phyloP scores from a whole-genome alignment of 148 eudicot genomes.

The Fagopyrum homotropicum region DNA sequence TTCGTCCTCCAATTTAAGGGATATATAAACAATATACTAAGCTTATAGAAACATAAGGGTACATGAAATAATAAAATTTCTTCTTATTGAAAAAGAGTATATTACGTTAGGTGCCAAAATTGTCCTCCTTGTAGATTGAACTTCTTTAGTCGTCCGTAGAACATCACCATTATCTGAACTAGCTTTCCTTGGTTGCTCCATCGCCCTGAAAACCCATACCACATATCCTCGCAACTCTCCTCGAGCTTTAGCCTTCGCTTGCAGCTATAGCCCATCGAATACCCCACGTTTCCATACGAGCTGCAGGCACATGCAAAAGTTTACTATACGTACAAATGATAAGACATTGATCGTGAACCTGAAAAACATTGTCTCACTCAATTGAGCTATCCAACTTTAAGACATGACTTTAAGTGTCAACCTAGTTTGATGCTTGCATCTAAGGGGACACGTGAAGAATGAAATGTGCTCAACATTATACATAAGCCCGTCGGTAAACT shows the following conservation, averaged over 20 bases:
- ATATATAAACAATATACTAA: neutral
- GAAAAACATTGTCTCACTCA: too few relatives aligned
- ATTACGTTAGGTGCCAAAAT: conserved; percentile 45
- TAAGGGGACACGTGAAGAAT: too few relatives aligned
- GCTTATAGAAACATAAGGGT: too few relatives aligned
- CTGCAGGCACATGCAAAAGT: conserved; percentile 23
- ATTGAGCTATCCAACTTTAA: too few relatives aligned
- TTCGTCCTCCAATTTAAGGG: neutral
- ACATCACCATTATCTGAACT: conserved; percentile 54
- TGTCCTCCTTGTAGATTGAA: conserved; percentile 44
- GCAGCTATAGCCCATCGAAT: conserved; percentile 66
- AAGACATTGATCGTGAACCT: too few relatives aligned
- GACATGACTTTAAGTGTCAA: too few relatives aligned
- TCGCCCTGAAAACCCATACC: conserved; percentile 51
- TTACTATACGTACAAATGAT: too few relatives aligned
- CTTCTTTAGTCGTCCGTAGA: conserved; percentile 65
- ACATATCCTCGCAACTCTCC: conserved; percentile 32
- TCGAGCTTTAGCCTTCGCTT: conserved; percentile 29
- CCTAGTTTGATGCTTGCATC: too few relatives aligned
- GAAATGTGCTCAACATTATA: too few relatives aligned
- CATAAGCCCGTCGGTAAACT: too few relatives aligned
- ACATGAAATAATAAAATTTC: neutral
- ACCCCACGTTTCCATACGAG: conserved; percentile 83
- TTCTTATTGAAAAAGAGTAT: neutral
- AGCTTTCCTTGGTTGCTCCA: conserved; percentile 59